phyloP scores from a whole-genome alignment of 192 early-diverging fungal species.

The Obelidium mucronatum region DNA sequence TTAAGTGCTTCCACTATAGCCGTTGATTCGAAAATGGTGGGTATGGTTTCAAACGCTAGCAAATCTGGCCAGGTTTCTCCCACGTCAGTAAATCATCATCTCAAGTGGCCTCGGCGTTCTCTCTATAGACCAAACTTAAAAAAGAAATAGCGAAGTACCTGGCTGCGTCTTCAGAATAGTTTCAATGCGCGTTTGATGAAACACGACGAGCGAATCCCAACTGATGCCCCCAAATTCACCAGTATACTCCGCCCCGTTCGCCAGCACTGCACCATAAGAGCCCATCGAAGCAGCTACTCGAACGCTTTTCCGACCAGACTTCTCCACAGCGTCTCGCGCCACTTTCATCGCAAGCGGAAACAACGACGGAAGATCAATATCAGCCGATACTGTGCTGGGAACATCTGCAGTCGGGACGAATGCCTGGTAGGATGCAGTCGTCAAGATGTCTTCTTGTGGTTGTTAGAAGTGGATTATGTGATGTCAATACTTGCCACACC shows the following conservation, averaged over 20 bases:
- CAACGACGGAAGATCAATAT: background rate
- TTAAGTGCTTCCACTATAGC: constrained; percentile 50
- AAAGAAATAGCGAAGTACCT: too few relatives aligned
- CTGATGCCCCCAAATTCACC: constrained; percentile 61
- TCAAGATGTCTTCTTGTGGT: constrained; percentile 9
- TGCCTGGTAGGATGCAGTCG: constrained; percentile 28
- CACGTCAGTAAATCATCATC: too few relatives aligned
- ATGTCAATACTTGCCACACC: background rate
- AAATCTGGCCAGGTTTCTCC: constrained; percentile 50
- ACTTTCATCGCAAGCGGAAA: constrained; percentile 7
- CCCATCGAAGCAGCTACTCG: constrained; percentile 67
- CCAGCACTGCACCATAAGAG: constrained; percentile 69
- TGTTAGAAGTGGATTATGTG: background rate
- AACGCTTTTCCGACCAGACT: background rate
- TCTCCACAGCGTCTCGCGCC: background rate
- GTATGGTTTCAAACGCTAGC: constrained; percentile 75
- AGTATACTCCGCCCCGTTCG: constrained; percentile 70
- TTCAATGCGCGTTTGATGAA: constrained; percentile 59
- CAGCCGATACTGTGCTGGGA: background rate
- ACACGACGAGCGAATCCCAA: constrained; percentile 51
- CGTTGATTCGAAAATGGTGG: constrained; percentile 59
- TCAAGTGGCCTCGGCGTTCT: too few relatives aligned
- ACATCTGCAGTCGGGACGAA: constrained; percentile 18
- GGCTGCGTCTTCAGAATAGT: constrained; percentile 23
- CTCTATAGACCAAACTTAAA: background rate